phyloP scores from a whole-genome alignment of 2,329 filamentous ascomycete genomes.

The Stromatinia cepivora region DNA sequence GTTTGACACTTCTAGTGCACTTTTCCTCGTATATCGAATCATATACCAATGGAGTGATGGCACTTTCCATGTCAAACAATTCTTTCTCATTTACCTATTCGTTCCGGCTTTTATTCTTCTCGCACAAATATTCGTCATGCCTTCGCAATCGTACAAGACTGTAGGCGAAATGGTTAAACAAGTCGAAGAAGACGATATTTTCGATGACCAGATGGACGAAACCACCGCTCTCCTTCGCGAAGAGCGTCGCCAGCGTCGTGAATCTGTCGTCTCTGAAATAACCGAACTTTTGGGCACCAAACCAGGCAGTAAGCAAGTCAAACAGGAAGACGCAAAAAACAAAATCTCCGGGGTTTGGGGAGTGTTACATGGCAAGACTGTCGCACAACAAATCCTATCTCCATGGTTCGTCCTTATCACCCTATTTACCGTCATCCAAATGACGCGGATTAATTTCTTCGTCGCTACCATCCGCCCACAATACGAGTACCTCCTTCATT shows the following conservation, averaged over 20 bases:
- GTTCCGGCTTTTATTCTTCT: slow-evolving; percentile 68
- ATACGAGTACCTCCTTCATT: slow-evolving; percentile 72
- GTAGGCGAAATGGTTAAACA: slow-evolving; percentile 79
- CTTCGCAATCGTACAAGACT: slow-evolving; percentile 76
- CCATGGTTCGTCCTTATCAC: slow-evolving; percentile 86
- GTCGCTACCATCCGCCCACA: slow-evolving; percentile 83
- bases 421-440: slow-evolving; percentile 71
- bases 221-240: slow-evolving; percentile 44
- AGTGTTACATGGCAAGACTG: slow-evolving; percentile 72
- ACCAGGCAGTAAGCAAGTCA: slow-evolving; percentile 61
- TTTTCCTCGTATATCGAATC: slow-evolving; percentile 74
- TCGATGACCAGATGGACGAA: slow-evolving; percentile 60
- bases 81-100: slow-evolving; percentile 71
- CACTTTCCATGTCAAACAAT: slow-evolving; percentile 61
- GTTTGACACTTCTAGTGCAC: slow-evolving; percentile 78
- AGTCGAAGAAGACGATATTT: slow-evolving; percentile 55
- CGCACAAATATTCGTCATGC: slow-evolving; percentile 71
- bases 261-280: slow-evolving; percentile 59
- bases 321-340: slow-evolving; percentile 69
- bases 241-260: slow-evolving; percentile 48
- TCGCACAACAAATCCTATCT: slow-evolving; percentile 70
- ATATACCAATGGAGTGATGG: slow-evolving; percentile 61
- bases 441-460: slow-evolving; percentile 88
- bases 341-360: slow-evolving; percentile 76
- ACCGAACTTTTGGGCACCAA: slow-evolving; percentile 70